phyloP scores from a whole-genome alignment of 1,284 basidiomycete species.

The Pseudozyma flocculosa region DNA sequence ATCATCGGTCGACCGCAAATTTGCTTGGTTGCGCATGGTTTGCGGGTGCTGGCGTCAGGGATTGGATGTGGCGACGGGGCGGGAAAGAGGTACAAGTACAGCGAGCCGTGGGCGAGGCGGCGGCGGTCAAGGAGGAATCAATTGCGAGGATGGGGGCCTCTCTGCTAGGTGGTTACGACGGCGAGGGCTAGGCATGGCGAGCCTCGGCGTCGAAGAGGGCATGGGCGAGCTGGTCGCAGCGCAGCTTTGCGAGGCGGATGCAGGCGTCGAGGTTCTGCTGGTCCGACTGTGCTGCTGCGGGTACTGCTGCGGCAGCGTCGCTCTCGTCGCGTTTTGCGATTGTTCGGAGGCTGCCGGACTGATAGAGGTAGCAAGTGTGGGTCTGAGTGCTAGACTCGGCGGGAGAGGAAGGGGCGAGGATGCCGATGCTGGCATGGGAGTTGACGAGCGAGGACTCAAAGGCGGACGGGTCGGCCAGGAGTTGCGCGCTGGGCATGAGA shows the following conservation, averaged over 20 bases:
- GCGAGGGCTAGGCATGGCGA: background rate
- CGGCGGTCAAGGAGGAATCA: background rate
- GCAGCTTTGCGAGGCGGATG: slow-evolving; percentile 14
- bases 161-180: too few relatives aligned
- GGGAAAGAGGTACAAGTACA: background rate
- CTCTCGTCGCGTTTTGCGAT: background rate
- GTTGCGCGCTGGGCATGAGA: slow-evolving; percentile 62
- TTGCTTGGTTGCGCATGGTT: background rate
- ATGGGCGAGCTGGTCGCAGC: slow-evolving; percentile 9
- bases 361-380: slow-evolving; percentile 20
- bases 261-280: slow-evolving; percentile 23
- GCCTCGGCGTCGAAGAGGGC: slow-evolving; percentile 15
- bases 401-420: slow-evolving; percentile 11
- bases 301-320: background rate
- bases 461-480: slow-evolving; percentile 79
- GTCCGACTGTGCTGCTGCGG: too few relatives aligned
- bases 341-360: slow-evolving; percentile 21
- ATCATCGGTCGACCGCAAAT: background rate
- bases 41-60: background rate
- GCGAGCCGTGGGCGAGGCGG: too few relatives aligned
- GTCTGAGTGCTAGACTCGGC: slow-evolving; percentile 4
- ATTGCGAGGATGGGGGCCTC: too few relatives aligned
- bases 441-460: slow-evolving; percentile 81
- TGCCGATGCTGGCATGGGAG: slow-evolving; percentile 29
- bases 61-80: background rate